Percentiles rank a stretch among this genome's conserved stretches.
phyloP scores from a whole-genome alignment of 1,284 basidiomycete genomes.

The Cystobasidium sp. region DNA sequence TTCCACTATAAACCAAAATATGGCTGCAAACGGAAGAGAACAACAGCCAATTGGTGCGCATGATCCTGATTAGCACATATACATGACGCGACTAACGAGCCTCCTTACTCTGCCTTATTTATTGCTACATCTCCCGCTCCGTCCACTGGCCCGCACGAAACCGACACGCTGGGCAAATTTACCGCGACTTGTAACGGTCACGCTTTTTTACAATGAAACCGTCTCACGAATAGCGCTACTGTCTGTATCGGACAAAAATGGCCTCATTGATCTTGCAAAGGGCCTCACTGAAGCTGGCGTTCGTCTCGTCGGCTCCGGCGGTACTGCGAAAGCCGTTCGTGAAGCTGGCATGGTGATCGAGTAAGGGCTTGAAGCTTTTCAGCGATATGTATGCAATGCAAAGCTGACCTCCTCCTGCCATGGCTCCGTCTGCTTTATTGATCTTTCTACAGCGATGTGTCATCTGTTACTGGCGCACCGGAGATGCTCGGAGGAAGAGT shows the following conservation, averaged over 20 bases:
- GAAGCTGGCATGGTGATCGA: conserved; percentile 89
- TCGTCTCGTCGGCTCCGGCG: conserved; percentile 89
- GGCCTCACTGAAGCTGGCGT: conserved; percentile 81
- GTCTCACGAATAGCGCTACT: conserved; percentile 67
- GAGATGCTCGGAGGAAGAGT: conserved; percentile 99
- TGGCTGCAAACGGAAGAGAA: conserved; percentile 31
- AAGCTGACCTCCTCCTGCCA: neutral
- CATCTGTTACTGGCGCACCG: conserved; percentile 97
- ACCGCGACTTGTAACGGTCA: conserved; percentile 9
- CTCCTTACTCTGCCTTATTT: neutral
- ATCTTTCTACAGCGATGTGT: conserved; percentile 79
- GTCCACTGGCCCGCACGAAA: conserved; percentile 2
- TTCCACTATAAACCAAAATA: neutral
- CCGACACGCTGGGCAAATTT: neutral
- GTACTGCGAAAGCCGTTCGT: conserved; percentile 96
- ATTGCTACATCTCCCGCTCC: neutral
- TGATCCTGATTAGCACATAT: neutral
- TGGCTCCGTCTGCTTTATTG: neutral
- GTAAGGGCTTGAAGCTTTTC: conserved; percentile 62
- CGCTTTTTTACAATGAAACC: neutral
- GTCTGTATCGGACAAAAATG: conserved; percentile 96
- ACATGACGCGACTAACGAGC: neutral
- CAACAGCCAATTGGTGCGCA: conserved; percentile 33
- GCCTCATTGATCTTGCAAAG: conserved; percentile 84
- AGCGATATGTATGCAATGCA: neutral